Evolutionary conservation across 176 grass and related monocot genomes (phyloP), one percentile per base, ranked within the genome.

Genomic region (Phragmites australis): DNA sequence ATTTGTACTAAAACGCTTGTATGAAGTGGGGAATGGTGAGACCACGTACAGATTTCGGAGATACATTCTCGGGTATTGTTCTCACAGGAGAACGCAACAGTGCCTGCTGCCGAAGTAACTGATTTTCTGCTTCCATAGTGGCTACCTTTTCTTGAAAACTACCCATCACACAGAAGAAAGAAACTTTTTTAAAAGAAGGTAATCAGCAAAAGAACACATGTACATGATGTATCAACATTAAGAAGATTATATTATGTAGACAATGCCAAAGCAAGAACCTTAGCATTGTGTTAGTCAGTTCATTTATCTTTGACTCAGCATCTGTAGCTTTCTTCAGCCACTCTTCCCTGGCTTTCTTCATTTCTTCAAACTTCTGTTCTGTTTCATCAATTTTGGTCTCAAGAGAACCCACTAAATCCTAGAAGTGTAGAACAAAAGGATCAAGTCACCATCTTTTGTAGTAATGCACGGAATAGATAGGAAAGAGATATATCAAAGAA

Each of bases 61-160:
- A 52, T 58, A 53, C 6, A 54, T 82, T 85, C 60, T 93, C 86
- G 17, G 74, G 82, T 81, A 70, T 55, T 81, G 82, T 83, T 87
- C 76, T 93, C 46, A 73, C 29, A 57, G 83, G 65, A 61, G 88
- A 65, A 70, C 48, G 85, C 68, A 89, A 80, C 54, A 98, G 55
- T 0, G 88, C 86, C 65, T 98, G 92, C 75, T 93, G 84, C 61
- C 88, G 78, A 61, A 98, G 81, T 77, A 98, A 74, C 75, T 98
- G 92, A 80, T 94, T 93, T 92, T 98, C 95, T 54, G 88, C 90
- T 89, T 93, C 95, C 92, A 94, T 93, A 81, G 72, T 94, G 46
- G 90, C 88, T 30, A 98, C 57, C 79, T 98, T 98, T 66, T 91
- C 88, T 89, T 93, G 85, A 78, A 98, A 89, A 80, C 95, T 98